Evolutionary conservation across 345 rosid genomes (phyloP), one percentile per base, ranked within the genome.

Genomic region (Aethionema arabicum): DNA sequence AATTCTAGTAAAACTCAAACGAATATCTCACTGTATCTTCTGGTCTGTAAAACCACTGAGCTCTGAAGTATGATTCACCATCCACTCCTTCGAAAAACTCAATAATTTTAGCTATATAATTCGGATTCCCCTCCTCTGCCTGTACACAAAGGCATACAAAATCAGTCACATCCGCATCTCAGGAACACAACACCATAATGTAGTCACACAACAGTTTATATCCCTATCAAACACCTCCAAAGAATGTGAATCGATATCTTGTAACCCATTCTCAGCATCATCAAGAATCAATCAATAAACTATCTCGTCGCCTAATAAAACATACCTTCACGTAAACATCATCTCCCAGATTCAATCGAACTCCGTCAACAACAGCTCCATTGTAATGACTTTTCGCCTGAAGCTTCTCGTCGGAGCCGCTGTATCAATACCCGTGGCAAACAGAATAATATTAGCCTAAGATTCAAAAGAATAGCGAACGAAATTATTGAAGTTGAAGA

Each of bases 41-140:
- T 21, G 76, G 54, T 45, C 66, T 72, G 21, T 76, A 81, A 27
- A 70, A 79, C 83, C 83, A 79, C 4, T 36, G 73, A 30, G 78
- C 73, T 4, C 63, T 56, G 43, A 76, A 76, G 5, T 60, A 52
- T 0, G 59, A 65, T 12, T 70, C 74, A 2, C 65, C 65, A 33
- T 73, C 59, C 21, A 11, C 4, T 1, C 56, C 35, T 54, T 79
- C 72, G 21, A 73, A 79, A 27, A 79, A 11, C 37, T 79, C 80
- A 5, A 76, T 13, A 10, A 79, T 76, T 15, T 70, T 72, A 3
- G 80, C 79, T 10, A 76, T 78, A 11, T 74, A 78, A 33, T 72
- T 49, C 0, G 70, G 66, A 0, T 29, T 57, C 5, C 76, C 85
- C 0, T 66, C 73, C 15, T 70, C 79, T 45, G 67, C 72, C 80